phyloP scores from a whole-genome alignment of 495 filamentous ascomycete genomes.

The Penicillium silybi region DNA sequence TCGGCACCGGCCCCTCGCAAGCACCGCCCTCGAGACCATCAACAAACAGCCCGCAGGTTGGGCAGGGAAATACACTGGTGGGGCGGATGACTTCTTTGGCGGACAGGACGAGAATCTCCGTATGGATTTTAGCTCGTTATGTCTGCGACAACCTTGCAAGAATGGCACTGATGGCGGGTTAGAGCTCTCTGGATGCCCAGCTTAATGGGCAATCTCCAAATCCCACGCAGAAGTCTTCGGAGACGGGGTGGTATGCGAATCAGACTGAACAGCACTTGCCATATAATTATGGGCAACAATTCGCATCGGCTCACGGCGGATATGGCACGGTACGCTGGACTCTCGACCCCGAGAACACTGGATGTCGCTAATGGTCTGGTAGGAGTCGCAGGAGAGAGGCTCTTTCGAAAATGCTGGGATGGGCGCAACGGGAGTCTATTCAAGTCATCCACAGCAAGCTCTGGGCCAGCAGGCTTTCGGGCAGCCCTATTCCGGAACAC shows the following conservation, averaged over 20 bases:
- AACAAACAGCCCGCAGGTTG: slow-evolving; percentile 14
- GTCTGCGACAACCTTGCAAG: slow-evolving; percentile 16
- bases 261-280: slow-evolving; percentile 10
- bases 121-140: slow-evolving; percentile 27
- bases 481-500: neutral
- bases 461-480: neutral
- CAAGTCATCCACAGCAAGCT: neutral
- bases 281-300: slow-evolving; percentile 6
- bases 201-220: slow-evolving; percentile 14
- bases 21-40: slow-evolving; percentile 19
- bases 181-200: slow-evolving; percentile 27
- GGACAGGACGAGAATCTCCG: slow-evolving; percentile 24
- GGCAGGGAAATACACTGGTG: slow-evolving; percentile 9
- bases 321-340: slow-evolving; percentile 13
- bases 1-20: slow-evolving; percentile 29
- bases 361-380: slow-evolving; percentile 1
- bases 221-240: slow-evolving; percentile 10
- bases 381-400: neutral
- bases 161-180: slow-evolving; percentile 30
- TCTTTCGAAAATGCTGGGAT: neutral
- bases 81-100: slow-evolving; percentile 13
- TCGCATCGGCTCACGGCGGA: neutral
- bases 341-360: neutral
- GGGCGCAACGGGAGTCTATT: neutral
- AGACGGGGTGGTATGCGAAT: slow-evolving; percentile 15